Conservation (phyloP, 768 basidiomycete species). For the Serendipita vermifera region DNA sequence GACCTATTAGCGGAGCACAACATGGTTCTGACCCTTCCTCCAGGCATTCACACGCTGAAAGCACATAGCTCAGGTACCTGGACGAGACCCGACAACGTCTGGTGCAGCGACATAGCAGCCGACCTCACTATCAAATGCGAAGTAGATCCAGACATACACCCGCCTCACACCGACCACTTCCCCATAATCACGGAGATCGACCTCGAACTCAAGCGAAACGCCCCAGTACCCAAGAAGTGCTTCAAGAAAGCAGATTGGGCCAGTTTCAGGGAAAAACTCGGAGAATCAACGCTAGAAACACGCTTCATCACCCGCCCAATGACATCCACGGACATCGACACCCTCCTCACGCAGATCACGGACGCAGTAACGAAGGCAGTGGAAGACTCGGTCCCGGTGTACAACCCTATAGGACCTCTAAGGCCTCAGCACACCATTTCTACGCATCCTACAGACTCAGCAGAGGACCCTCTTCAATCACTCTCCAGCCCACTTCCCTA, state of each 20-base stretch:
- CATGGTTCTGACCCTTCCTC: constrained; percentile 27
- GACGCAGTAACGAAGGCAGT: constrained; percentile 17
- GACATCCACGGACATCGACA: constrained; percentile 17
- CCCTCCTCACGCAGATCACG: background rate
- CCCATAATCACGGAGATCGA: constrained; percentile 26
- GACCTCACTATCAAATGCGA: constrained; percentile 23
- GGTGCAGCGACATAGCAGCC: constrained; percentile 17
- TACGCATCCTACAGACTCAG: no score
- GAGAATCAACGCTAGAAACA: no score
- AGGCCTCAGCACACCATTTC: no score
- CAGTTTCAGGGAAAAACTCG: constrained; percentile 19
- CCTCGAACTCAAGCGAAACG: constrained; percentile 18
- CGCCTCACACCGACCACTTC: constrained; percentile 29
- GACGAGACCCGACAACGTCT: constrained; percentile 35
- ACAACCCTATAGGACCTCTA: no score
- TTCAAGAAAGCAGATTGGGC: constrained; percentile 25
- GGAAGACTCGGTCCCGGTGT: constrained; percentile 16
- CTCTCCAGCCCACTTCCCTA: no score
- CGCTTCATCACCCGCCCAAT: no score
- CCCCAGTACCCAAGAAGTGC: constrained; percentile 14
- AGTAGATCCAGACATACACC: constrained; percentile 14
- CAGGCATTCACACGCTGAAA: constrained; percentile 25
- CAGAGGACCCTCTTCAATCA: no score
- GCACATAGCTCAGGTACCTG: constrained; percentile 23
- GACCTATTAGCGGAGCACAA: constrained; percentile 17